These are phyloP conservation scores for Balakata baccata DNA, from an alignment of 345 rosid genomes.

Conservation along the genomic window DNA sequence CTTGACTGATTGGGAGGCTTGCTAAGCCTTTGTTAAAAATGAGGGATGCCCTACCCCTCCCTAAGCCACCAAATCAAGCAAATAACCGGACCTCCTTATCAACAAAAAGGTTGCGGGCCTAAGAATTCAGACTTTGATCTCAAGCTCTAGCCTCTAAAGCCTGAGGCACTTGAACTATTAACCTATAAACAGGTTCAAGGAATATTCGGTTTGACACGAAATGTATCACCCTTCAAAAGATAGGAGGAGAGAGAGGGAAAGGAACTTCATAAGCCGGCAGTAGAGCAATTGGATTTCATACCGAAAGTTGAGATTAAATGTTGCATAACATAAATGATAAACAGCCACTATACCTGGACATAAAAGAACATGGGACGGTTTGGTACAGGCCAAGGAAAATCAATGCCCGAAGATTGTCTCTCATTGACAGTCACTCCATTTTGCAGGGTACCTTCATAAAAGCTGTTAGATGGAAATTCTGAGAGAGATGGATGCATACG, in stretches of 20 bases:
- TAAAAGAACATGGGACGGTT: slow-evolving; percentile 98
- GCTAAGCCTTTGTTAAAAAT: too few relatives aligned
- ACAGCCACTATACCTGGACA: slow-evolving; percentile 64
- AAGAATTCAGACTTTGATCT: not conserved
- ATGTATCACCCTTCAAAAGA: not conserved
- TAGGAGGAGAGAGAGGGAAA: not conserved
- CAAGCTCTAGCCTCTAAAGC: not conserved
- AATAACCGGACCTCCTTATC: not conserved
- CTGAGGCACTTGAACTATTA: not conserved
- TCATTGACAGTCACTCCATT: slow-evolving; percentile 98
- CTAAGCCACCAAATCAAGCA: not conserved
- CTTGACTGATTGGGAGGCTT: not conserved
- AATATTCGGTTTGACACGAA: not conserved
- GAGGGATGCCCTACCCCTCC: not conserved
- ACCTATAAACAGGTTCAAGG: not conserved
- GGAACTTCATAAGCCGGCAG: not conserved
- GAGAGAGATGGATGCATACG: slow-evolving; percentile 99
- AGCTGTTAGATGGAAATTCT: slow-evolving; percentile 96
- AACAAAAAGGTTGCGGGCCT: not conserved
- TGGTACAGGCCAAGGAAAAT: slow-evolving; percentile 99
- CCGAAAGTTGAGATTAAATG: not conserved
- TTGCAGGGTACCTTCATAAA: slow-evolving; percentile 98
- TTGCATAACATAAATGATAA: not conserved
- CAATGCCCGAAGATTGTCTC: slow-evolving; percentile 90
- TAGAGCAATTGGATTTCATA: not conserved